Evolutionary conservation across 2,329 filamentous ascomycete genomes (phyloP), one percentile per base, ranked within the genome.

Genomic region (Dactylellina haptotyla): DNA sequence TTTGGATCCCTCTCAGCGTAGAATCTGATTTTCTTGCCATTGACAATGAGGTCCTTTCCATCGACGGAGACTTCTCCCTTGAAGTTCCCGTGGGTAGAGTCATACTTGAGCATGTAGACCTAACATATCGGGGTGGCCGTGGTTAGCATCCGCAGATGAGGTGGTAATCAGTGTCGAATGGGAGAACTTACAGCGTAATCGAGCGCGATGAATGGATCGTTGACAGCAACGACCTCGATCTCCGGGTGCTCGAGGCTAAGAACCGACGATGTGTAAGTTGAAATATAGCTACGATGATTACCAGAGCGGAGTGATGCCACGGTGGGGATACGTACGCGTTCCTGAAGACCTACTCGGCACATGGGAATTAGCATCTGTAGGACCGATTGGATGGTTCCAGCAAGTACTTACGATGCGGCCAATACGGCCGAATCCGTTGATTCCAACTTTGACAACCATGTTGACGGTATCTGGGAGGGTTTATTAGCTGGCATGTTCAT

Each of bases 41-140:
- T 94, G 87, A 98, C 89, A 79, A 89, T 83, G 79, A 99, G 88
- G 61, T 76, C 62, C 3, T 41, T 43, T 82, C 86, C 85, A 78
- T 90, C 87, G 80, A 86, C 88, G 75, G 88, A 85, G 83, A 98
- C 88, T 75, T 90, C 89, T 80, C 94, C 94, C 87, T 97, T 96
- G 91, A 98, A 99, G 83, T 88, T 83, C 80, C 95, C 95, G 88
- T 99, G 95, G 83, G 91, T 93, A 80, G 91, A 93, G 87, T 99
- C 95, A 84, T 98, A 98, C 88, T 96, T 96, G 86, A 99, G 90
- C 95, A 98, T 98, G 89, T 98, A 98, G 82, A 91, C 92, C 93
- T 97, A 79, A 28, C 43, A 23, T 32, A 16, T 43, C 14, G 43
- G 45, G 25, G 6, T 18, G n/a, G 18, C 4, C 12, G 10, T 12